These are phyloP conservation scores for Penicillium glabrum DNA, from an alignment of 2,329 filamentous ascomycete genomes.

Conservation along the genomic window DNA sequence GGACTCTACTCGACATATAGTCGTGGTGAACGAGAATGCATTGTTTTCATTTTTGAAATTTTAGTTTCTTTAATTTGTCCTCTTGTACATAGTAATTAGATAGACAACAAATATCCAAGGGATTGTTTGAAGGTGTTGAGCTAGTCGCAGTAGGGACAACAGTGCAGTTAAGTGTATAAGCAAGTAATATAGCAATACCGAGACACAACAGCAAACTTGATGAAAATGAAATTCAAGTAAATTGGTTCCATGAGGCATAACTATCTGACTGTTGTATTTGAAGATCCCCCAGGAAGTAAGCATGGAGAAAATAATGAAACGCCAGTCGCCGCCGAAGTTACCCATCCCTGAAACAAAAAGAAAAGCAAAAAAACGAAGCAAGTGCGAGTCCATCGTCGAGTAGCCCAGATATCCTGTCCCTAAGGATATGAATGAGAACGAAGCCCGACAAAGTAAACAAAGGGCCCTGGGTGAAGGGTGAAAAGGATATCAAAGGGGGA, in stretches of 20 bases:
- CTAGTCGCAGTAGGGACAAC: neutral
- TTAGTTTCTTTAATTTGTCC: too few relatives aligned
- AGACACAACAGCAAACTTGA: neutral
- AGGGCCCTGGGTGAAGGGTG: neutral
- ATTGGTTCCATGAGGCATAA: neutral
- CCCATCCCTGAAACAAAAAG: neutral
- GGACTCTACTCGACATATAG: neutral
- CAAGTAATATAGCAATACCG: neutral
- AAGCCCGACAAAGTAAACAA: neutral
- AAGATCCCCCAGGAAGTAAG: neutral
- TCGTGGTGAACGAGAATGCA: neutral
- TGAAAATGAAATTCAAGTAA: neutral
- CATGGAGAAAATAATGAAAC: neutral
- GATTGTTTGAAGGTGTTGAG: neutral
- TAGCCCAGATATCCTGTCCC: neutral
- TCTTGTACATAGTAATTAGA: neutral
- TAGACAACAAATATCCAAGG: neutral
- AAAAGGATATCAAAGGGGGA: neutral
- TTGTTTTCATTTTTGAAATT: neutral
- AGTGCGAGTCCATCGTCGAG: neutral
- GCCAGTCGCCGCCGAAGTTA: neutral
- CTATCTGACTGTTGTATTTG: neutral
- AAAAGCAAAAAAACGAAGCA: neutral
- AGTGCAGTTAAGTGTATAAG: neutral
- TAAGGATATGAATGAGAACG: neutral